Evolutionary conservation across 2,329 filamentous ascomycete genomes (phyloP), one percentile per base, ranked within the genome.

Genomic region (Didymella arachidicola): DNA sequence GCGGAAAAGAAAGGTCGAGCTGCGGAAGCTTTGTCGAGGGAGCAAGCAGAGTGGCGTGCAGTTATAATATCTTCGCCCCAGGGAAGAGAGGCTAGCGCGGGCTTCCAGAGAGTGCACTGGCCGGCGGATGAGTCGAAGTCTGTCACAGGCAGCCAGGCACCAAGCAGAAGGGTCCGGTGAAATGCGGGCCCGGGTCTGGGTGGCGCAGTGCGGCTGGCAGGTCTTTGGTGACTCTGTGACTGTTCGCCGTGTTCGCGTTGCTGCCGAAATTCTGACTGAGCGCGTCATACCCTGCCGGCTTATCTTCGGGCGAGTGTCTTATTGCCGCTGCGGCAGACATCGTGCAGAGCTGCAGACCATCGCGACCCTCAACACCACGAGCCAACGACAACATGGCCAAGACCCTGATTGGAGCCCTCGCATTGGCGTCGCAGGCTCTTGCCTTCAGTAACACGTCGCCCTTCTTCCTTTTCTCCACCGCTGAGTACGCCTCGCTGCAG

Each of bases 371-470:
- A 56, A 49, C 58, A 62, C 53, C 63, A 54, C 54, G 44, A 53
- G 38, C 41, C 44, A 57, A 61, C 62, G 59, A 56, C 63, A 71
- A 59, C 66, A 77, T 77, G 74, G 79, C 68, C 50, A 82, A 83
- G 78, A 75, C 78, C 73, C 74, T 72, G 59, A 67, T 82, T 46
- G 76, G 79, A 68, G 78, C 81, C 60, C 72, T 84, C 55, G 79
- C 81, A 70, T 76, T 84, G 57, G 77, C 86, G 44, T 65, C 71
- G 69, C 82, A 85, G 25, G 87, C 84, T 43, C 81, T 87, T 61
- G 93, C 92, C 26, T 95, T 97, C 77, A 87, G 86, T 63, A 89
- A 97, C 78, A 92, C 93, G 2, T 93, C 92, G 53, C 94, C 95
- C 18, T 95, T 97, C 78, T 85, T 97, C 74, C 81, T 97, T 66